Evolutionary conservation across 495 filamentous ascomycete species (phyloP).

Genomic region (Xylaria curta): DNA sequence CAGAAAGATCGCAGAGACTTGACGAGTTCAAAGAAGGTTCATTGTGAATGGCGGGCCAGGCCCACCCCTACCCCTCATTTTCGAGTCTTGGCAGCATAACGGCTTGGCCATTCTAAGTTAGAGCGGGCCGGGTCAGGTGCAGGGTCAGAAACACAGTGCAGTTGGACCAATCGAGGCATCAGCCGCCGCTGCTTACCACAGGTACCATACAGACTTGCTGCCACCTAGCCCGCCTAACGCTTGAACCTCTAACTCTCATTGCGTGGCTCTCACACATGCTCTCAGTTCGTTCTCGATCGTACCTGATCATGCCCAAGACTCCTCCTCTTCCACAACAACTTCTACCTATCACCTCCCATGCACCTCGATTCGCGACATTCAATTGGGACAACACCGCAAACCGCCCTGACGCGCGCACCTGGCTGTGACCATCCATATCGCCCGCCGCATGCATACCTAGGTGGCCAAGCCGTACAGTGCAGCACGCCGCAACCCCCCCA

Average conservation of each 20-base stretch:
- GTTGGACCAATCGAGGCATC: constrained; percentile 9
- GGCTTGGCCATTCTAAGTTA: constrained; percentile 12
- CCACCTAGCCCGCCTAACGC: constrained; percentile 2
- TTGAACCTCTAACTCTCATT: constrained; percentile 13
- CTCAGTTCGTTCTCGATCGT: constrained; percentile 15
- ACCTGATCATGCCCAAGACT: constrained; percentile 15
- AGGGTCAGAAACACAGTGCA: constrained; percentile 22
- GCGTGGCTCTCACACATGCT: neutral
- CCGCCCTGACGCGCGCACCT: neutral
- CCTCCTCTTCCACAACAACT: neutral
- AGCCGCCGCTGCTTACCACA: neutral
- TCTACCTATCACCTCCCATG: neutral
- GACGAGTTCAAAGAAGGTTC: neutral
- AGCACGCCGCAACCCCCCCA: neutral
- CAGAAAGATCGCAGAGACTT: constrained; percentile 20
- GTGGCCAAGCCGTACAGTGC: constrained; percentile 16
- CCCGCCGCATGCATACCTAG: neutral
- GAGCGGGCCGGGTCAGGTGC: constrained; percentile 9
- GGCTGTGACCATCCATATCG: neutral
- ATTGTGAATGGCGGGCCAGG: constrained; percentile 1
- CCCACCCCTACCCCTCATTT: constrained; percentile 25
- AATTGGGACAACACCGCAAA: constrained; percentile 11
- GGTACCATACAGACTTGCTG: neutral
- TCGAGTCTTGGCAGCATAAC: constrained; percentile 1
- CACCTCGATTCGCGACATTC: neutral